Evolutionary conservation across 805 yeast species (phyloP).

Genomic region (Aciculoconidium aculeatum): DNA sequence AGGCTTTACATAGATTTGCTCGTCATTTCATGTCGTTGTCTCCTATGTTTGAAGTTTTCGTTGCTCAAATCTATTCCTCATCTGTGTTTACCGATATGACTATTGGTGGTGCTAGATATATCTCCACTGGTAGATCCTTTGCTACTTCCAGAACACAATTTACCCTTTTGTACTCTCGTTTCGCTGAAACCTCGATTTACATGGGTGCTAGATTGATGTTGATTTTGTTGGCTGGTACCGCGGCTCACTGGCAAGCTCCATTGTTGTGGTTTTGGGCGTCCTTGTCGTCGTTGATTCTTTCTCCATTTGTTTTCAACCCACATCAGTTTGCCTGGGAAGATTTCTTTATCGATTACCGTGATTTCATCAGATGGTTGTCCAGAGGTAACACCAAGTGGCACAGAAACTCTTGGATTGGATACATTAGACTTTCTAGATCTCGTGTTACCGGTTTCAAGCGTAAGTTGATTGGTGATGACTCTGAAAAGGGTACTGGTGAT

Average conservation of each 20-base stretch:
- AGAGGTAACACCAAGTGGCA: slow-evolving; percentile 88
- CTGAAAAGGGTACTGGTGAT: slow-evolving; percentile 68
- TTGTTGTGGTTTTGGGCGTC: slow-evolving; percentile 97
- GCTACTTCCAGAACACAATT: slow-evolving; percentile 78
- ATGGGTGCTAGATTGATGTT: slow-evolving; percentile 77
- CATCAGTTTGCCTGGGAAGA: slow-evolving; percentile 97
- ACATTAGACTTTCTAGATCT: slow-evolving; percentile 74
- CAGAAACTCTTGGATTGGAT: slow-evolving; percentile 86
- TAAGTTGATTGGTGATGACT: slow-evolving; percentile 55
- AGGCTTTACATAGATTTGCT: slow-evolving; percentile 61
- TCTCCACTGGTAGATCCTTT: slow-evolving; percentile 82
- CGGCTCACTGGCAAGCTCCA: slow-evolving; percentile 87
- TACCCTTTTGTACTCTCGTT: slow-evolving; percentile 67
- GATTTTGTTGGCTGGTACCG: slow-evolving; percentile 66
- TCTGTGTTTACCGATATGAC: slow-evolving; percentile 66
- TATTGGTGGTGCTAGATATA: slow-evolving; percentile 83
- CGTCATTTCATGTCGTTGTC: slow-evolving; percentile 68
- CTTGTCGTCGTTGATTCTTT: slow-evolving; percentile 75
- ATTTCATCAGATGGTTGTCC: slow-evolving; percentile 84
- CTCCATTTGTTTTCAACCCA: slow-evolving; percentile 95
- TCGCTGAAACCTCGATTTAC: slow-evolving; percentile 77
- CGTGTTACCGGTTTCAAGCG: slow-evolving; percentile 89
- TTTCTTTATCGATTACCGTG: slow-evolving; percentile 94
- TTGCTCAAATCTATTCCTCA: slow-evolving; percentile 71
- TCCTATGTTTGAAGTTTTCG: slow-evolving; percentile 79